Evolutionary conservation across 2,329 filamentous ascomycete species (phyloP).

Genomic region (Penicillium frequentans): DNA sequence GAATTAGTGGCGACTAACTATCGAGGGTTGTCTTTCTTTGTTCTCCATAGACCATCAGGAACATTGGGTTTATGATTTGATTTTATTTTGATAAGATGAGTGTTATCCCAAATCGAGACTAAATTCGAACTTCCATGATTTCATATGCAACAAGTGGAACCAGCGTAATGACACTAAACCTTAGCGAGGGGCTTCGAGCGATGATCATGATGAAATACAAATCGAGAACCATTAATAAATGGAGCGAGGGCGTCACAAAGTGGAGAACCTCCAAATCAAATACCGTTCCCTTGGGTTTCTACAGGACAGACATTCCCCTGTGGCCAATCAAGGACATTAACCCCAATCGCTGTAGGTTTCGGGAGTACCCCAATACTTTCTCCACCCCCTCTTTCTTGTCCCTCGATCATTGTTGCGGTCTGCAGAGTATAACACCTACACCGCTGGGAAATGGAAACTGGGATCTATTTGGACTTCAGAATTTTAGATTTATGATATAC

Average conservation of each 20-base stretch:
- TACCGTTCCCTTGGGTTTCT: too few relatives aligned
- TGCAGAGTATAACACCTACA: background rate
- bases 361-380: background rate
- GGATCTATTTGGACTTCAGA: background rate
- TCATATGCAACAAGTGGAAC: slow-evolving; percentile 8
- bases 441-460: background rate
- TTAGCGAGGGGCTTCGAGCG: slow-evolving; percentile 6
- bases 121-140: background rate
- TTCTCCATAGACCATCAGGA: background rate
- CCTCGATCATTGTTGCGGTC: slow-evolving; percentile 11
- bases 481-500: background rate
- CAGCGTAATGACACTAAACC: slow-evolving; percentile 5
- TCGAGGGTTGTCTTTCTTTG: background rate
- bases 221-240: slow-evolving; percentile 1
- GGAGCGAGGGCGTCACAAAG: slow-evolving; percentile 6
- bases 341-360: background rate
- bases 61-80: background rate
- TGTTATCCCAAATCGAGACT: background rate
- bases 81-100: background rate
- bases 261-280: background rate
- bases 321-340: background rate
- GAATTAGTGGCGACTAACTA: background rate
- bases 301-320: background rate
- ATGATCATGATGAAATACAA: slow-evolving; percentile 18
- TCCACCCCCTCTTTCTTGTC: background rate